phyloP scores from a whole-genome alignment of 345 rosid species.

The Angophora floribunda region DNA sequence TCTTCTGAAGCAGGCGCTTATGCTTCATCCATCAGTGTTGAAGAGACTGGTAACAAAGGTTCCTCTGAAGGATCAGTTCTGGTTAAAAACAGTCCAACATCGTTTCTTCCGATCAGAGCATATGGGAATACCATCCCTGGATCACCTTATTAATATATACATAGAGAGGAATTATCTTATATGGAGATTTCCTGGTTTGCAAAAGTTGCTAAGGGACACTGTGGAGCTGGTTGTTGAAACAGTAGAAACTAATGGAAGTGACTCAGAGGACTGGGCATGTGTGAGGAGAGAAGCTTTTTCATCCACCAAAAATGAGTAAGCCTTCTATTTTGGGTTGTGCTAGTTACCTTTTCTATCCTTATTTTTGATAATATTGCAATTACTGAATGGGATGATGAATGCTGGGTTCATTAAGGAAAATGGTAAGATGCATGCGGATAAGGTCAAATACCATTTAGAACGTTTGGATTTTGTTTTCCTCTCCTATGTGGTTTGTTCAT shows the following conservation, averaged over 20 bases:
- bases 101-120: constrained; percentile 51
- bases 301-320: constrained; percentile 77
- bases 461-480: background rate
- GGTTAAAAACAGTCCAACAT: constrained; percentile 57
- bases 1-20: constrained; percentile 80
- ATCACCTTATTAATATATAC: constrained; percentile 71
- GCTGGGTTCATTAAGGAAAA: background rate
- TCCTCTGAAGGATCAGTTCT: constrained; percentile 74
- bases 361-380: background rate
- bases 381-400: background rate
- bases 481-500: background rate
- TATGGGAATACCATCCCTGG: constrained; percentile 56
- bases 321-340: background rate
- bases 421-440: background rate
- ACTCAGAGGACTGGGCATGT: constrained; percentile 68
- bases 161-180: constrained; percentile 72
- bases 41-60: constrained; percentile 68
- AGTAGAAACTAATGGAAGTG: constrained; percentile 37
- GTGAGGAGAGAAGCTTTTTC: constrained; percentile 76
- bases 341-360: background rate
- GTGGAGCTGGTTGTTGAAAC: constrained; percentile 46
- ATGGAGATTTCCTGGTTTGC: constrained; percentile 90
- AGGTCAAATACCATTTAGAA: background rate
- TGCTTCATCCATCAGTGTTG: constrained; percentile 78
- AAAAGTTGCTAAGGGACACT: constrained; percentile 51